Evolutionary conservation across 2,329 filamentous ascomycete species (phyloP).

Genomic region (Colletotrichum truncatum): DNA sequence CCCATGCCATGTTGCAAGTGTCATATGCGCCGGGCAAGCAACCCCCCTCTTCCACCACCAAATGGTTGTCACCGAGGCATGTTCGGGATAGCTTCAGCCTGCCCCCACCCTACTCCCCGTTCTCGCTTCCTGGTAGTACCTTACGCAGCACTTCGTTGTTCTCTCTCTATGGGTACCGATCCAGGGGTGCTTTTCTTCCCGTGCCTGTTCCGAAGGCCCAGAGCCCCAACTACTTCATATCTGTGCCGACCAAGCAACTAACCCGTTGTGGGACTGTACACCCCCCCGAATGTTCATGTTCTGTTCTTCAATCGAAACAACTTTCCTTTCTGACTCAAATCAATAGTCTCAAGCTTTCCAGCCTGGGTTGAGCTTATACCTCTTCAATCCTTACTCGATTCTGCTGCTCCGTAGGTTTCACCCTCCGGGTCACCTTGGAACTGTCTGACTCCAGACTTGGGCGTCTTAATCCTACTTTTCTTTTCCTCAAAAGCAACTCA

Average conservation of each 20-base stretch:
- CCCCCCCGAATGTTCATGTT: not conserved
- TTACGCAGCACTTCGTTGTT: not conserved
- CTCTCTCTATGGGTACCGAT: constrained; percentile 8
- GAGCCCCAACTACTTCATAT: constrained; percentile 1
- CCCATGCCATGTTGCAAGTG: not conserved
- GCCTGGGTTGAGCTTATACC: not conserved
- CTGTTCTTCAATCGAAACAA: not conserved
- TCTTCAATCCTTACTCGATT: not conserved
- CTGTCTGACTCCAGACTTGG: not conserved
- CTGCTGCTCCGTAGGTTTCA: not conserved
- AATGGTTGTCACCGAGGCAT: constrained; percentile 18
- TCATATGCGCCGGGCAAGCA: not conserved
- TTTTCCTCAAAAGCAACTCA: constrained; percentile 4
- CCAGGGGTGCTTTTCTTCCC: constrained; percentile 15
- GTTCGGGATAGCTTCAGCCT: constrained; percentile 26
- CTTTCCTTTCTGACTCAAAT: constrained; percentile 18
- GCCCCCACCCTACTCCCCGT: constrained; percentile 17
- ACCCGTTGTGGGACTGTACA: not conserved
- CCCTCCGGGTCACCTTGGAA: not conserved
- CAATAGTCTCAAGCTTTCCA: constrained; percentile 10
- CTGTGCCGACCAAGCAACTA: constrained; percentile 17
- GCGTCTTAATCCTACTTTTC: not conserved
- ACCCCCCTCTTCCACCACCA: constrained; percentile 2
- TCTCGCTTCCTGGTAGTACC: not conserved
- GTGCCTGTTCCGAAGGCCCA: not conserved